phyloP scores from a whole-genome alignment of 495 filamentous ascomycete species.

The Penicillium daleae region DNA sequence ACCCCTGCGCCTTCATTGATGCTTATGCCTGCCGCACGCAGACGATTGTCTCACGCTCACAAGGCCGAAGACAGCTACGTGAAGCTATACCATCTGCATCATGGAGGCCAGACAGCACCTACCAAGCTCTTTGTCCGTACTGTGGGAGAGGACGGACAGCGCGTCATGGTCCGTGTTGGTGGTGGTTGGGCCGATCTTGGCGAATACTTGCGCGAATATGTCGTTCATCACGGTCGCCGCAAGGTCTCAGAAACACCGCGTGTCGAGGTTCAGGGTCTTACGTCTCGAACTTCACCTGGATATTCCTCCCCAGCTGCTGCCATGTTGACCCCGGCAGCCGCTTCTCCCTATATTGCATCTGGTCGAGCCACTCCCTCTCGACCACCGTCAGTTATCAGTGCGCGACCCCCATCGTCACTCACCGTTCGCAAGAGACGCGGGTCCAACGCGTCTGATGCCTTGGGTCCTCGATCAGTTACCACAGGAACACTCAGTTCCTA shows the following conservation, averaged over 20 bases:
- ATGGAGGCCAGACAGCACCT: constrained; percentile 76
- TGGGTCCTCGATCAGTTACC: constrained; percentile 35
- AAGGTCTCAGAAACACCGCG: constrained; percentile 46
- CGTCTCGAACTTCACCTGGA: constrained; percentile 39
- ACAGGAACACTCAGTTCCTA: constrained; percentile 31
- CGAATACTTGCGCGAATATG: constrained; percentile 93
- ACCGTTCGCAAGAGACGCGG: constrained; percentile 46
- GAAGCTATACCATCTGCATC: constrained; percentile 91
- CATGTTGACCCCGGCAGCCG: constrained; percentile 26
- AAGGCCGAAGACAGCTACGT: constrained; percentile 63
- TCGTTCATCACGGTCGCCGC: constrained; percentile 75
- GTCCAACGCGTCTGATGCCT: constrained; percentile 44
- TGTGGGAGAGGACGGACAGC: constrained; percentile 86
- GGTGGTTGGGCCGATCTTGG: constrained; percentile 96
- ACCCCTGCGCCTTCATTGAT: constrained; percentile 71
- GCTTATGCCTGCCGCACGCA: constrained; percentile 62
- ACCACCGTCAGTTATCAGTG: constrained; percentile 41
- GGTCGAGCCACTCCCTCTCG: constrained; percentile 42
- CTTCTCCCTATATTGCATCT: constrained; percentile 22
- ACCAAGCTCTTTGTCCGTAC: constrained; percentile 92
- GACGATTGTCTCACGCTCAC: constrained; percentile 37
- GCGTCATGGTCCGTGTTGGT: constrained; percentile 96
- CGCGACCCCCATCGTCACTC: constrained; percentile 45
- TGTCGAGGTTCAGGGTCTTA: constrained; percentile 48
- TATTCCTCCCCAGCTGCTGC: constrained; percentile 37